phyloP scores from a whole-genome alignment of 2,329 filamentous ascomycete genomes.

The Colletotrichum sp. region DNA sequence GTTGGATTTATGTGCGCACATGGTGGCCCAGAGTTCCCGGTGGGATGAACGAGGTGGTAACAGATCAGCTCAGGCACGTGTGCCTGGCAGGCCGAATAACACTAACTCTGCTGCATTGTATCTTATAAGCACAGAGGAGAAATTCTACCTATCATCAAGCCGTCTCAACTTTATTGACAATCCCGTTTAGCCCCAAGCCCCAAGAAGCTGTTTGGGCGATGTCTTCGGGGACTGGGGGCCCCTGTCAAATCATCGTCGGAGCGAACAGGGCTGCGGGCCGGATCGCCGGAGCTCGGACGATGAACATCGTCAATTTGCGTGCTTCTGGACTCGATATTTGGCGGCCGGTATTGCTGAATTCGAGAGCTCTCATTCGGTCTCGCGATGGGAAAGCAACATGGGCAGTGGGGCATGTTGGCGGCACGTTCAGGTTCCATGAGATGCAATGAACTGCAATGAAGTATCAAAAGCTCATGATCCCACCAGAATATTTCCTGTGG shows the following conservation, averaged over 20 bases:
- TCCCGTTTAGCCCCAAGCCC: background rate
- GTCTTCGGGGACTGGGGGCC: background rate
- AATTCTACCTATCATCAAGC: background rate
- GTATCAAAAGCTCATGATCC: background rate
- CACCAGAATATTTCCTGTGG: background rate
- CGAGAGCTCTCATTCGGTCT: background rate
- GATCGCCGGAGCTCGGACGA: background rate
- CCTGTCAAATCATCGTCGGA: background rate
- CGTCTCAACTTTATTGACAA: background rate
- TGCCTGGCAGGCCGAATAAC: background rate
- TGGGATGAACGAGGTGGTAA: background rate
- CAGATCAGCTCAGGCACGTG: background rate
- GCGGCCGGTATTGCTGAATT: background rate
- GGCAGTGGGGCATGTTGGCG: background rate
- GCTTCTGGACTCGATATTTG: background rate
- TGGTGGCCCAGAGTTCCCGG: background rate
- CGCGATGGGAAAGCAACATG: background rate
- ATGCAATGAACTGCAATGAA: background rate
- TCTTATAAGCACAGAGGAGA: background rate
- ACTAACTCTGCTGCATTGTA: background rate
- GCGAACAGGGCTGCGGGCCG: background rate
- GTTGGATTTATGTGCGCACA: background rate
- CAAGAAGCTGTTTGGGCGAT: background rate
- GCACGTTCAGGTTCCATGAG: background rate
- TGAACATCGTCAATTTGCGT: background rate